A percentile compares a stretch with the other conserved stretches of the same genome.
Evolutionary conservation across 2,329 filamentous ascomycete species (phyloP).

Genomic region (Neonectria faginata): DNA sequence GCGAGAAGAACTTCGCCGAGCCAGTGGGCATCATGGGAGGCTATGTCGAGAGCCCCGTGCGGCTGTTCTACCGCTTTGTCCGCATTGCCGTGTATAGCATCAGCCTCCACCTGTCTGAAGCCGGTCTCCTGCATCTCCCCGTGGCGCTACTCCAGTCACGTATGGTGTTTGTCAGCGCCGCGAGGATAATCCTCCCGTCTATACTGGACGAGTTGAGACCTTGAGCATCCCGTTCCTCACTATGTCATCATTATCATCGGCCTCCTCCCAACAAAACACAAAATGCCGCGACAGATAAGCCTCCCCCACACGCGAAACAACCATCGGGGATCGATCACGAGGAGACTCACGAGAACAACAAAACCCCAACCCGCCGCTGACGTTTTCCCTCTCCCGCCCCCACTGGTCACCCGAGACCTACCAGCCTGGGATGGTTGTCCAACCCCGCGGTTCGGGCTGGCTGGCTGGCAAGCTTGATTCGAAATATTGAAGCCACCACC

Average conservation of each 20-base stretch:
- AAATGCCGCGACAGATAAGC: neutral
- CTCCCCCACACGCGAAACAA: neutral
- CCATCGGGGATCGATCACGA: conserved; percentile 2
- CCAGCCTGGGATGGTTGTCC: neutral
- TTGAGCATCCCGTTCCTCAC: neutral
- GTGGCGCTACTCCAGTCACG: neutral
- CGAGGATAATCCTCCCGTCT: neutral
- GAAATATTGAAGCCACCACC: neutral
- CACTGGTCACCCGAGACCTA: conserved; percentile 19
- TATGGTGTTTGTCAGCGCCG: neutral
- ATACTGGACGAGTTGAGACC: neutral
- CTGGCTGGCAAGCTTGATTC: neutral
- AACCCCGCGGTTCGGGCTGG: neutral
- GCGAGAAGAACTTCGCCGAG: neutral
- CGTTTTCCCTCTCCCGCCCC: neutral
- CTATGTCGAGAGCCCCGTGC: neutral
- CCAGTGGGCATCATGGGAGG: neutral
- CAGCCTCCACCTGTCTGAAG: neutral
- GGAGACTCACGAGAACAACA: conserved; percentile 7
- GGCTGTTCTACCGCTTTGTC: neutral
- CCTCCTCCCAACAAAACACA: too few species aligned
- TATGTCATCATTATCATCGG: too few species aligned
- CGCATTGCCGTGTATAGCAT: neutral
- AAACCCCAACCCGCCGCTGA: conserved; percentile 5
- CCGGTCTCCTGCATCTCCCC: neutral